These are phyloP conservation scores for Cadophora luteo-olivacea DNA, from an alignment of 2,329 filamentous ascomycete species.

Conservation along the genomic window DNA sequence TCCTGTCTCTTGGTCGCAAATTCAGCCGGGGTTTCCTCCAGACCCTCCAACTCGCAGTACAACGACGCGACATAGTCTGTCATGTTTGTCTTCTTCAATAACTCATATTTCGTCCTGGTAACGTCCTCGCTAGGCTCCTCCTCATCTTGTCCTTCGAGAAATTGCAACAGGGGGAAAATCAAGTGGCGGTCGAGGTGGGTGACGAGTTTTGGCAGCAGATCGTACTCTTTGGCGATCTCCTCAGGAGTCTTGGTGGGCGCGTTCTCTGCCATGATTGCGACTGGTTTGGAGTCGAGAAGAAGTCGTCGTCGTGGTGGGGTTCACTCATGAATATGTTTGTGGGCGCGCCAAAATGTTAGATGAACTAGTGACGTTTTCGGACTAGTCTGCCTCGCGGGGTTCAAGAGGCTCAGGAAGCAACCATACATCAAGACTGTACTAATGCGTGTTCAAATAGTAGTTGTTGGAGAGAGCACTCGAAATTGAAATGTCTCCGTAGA, in stretches of 20 bases:
- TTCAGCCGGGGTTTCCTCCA: slow-evolving; percentile 79
- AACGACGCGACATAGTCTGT: slow-evolving; percentile 94
- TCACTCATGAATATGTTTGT: slow-evolving; percentile 21
- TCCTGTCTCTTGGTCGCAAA: slow-evolving; percentile 89
- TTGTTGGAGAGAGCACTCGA: background rate
- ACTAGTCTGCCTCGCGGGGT: slow-evolving; percentile 11
- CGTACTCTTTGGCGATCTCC: slow-evolving; percentile 55
- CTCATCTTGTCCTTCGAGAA: slow-evolving; percentile 76
- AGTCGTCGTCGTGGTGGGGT: slow-evolving; percentile 28
- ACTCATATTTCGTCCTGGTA: slow-evolving; percentile 86
- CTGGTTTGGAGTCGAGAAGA: slow-evolving; percentile 27
- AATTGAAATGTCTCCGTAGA: background rate
- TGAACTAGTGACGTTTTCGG: slow-evolving; percentile 18
- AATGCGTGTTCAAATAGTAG: background rate
- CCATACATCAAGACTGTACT: background rate
- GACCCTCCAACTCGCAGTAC: slow-evolving; percentile 86
- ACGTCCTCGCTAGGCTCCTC: slow-evolving; percentile 78
- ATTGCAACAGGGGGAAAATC: slow-evolving; percentile 95
- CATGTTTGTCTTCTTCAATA: slow-evolving; percentile 98
- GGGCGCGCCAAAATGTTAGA: slow-evolving; percentile 19
- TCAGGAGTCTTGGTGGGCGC: slow-evolving; percentile 52
- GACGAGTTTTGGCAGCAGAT: slow-evolving; percentile 84
- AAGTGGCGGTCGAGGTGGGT: slow-evolving; percentile 93
- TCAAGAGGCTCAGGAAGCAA: background rate
- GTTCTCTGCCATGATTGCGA: slow-evolving; percentile 57